Percentiles rank a stretch among this genome's conserved stretches.
Conservation (phyloP, 306 rosid genomes). For the Pachyrhizus erosus region DNA sequence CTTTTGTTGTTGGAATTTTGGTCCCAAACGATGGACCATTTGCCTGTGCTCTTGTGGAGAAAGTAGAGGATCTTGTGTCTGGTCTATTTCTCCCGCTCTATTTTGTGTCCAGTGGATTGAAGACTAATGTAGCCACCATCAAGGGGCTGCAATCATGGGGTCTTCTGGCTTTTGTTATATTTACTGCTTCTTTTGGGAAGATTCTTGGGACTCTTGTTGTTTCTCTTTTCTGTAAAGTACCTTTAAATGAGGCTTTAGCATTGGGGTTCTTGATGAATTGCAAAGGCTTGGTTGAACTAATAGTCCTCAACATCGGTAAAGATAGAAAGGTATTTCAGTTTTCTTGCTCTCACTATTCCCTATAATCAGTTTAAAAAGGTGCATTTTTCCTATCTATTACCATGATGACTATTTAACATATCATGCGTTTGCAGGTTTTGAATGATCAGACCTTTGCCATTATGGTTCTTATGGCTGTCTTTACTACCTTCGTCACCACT, state of each 20-base stretch:
- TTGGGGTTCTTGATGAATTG: constrained; percentile 90
- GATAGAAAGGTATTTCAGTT: constrained; percentile 73
- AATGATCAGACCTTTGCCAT: constrained; percentile 93
- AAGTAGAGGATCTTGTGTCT: constrained; percentile 91
- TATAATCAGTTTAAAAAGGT: constrained; percentile 24
- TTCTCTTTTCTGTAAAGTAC: constrained; percentile 62
- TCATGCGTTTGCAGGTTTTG: constrained; percentile 69
- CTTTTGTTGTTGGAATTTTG: constrained; percentile 79
- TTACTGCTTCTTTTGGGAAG: constrained; percentile 88
- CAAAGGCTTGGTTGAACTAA: constrained; percentile 89
- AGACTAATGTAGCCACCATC: constrained; percentile 82
- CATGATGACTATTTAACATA: constrained; percentile 14
- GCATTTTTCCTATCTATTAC: not conserved
- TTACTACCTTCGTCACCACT: constrained; percentile 87
- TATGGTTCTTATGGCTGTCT: constrained; percentile 90
- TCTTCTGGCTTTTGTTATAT: constrained; percentile 67
- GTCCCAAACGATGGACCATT: constrained; percentile 81
- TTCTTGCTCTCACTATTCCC: constrained; percentile 17
- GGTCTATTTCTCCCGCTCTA: constrained; percentile 82
- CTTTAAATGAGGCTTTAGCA: constrained; percentile 70
- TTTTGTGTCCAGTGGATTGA: constrained; percentile 90
- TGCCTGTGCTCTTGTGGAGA: constrained; percentile 76
- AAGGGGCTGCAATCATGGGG: constrained; percentile 87
- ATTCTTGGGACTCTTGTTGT: constrained; percentile 71
- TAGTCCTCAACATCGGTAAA: constrained; percentile 92